phyloP scores from a whole-genome alignment of 495 filamentous ascomycete species.

The Aspergillus cavernicola region DNA sequence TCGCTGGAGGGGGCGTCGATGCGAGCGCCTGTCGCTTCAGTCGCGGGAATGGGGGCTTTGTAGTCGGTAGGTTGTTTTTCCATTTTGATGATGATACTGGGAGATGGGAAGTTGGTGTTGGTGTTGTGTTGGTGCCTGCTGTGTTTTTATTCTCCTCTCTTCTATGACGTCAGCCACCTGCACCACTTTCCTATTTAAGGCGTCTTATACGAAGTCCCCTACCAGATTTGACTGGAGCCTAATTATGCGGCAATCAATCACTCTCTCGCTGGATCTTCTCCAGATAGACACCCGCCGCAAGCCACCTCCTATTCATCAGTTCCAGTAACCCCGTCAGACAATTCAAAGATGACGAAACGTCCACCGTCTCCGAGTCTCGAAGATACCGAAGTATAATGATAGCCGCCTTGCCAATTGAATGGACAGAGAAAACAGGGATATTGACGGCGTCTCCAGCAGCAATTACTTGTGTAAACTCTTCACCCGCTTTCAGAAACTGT shows the following conservation, averaged over 20 bases:
- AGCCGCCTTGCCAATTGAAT: not conserved
- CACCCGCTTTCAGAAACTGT: not conserved
- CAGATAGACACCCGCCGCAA: not conserved
- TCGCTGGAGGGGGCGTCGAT: not conserved
- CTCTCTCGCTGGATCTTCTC: not conserved
- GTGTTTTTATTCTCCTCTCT: no score
- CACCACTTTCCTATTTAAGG: no score
- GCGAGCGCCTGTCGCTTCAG: not conserved
- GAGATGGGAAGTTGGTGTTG: not conserved
- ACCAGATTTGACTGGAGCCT: no score
- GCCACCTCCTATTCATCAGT: not conserved
- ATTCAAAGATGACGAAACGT: not conserved
- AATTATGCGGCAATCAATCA: no score
- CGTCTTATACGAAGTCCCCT: no score
- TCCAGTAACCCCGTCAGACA: not conserved
- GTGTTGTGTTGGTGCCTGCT: no score
- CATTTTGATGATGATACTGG: not conserved
- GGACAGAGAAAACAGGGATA: not conserved
- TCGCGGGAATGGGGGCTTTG: no score
- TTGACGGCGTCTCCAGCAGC: not conserved
- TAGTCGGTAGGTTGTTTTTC: not conserved
- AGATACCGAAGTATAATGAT: not conserved
- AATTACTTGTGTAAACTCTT: not conserved
- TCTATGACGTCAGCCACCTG: no score
- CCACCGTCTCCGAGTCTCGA: not conserved